Conservation (phyloP, 805 yeast species). For the Myxozyma mucilagina region DNA sequence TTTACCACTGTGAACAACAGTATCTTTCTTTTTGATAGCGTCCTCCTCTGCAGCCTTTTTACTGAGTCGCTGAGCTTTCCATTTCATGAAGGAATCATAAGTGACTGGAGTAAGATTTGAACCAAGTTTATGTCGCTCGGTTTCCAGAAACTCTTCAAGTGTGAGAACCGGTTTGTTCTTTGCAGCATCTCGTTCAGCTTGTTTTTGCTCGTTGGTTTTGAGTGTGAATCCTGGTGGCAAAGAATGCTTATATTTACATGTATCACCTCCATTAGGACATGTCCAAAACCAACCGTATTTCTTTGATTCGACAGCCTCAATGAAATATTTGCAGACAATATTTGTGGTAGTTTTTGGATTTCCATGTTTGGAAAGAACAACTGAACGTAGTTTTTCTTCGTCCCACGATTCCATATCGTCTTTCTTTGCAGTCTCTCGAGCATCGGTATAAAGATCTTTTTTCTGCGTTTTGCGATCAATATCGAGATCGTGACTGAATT, state of each 20-base stretch:
- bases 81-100: conserved; percentile 69
- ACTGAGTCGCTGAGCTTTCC: conserved; percentile 74
- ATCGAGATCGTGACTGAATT: conserved; percentile 84
- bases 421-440: conserved; percentile 51
- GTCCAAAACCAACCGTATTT: conserved; percentile 99
- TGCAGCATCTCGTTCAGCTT: conserved; percentile 79
- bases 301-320: conserved; percentile 95
- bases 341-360: conserved; percentile 93
- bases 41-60: conserved; percentile 50
- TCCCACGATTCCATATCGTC: conserved; percentile 98
- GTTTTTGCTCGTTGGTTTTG: conserved; percentile 94
- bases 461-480: conserved; percentile 86
- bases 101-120: conserved; percentile 79
- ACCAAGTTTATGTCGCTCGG: conserved; percentile 85
- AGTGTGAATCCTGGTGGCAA: conserved; percentile 95
- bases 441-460: conserved; percentile 91
- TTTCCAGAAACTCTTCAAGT: conserved; percentile 91
- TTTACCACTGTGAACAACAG: conserved; percentile 26
- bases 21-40: conserved; percentile 48
- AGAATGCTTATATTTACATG: conserved; percentile 92
- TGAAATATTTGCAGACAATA: conserved; percentile 87
- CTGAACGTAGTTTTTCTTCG: conserved; percentile 87
- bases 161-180: conserved; percentile 88
- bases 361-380: conserved; percentile 89
- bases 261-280: conserved; percentile 92